Percentiles rank a stretch among this genome's conserved stretches.
phyloP scores from a whole-genome alignment of 2,329 filamentous ascomycete species.

The Tympanopsis confertula region DNA sequence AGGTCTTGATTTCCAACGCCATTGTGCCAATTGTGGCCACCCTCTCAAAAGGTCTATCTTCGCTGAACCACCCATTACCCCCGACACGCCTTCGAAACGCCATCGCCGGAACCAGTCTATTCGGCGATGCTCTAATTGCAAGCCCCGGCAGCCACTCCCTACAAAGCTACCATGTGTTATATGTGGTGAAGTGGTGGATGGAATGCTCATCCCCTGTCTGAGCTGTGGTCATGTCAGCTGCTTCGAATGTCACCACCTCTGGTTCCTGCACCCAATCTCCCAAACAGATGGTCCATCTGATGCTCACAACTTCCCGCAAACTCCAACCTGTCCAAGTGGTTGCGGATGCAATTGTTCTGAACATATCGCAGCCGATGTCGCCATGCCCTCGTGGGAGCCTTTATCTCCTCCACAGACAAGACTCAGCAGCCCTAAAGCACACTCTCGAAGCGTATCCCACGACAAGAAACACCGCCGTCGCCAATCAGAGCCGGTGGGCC shows the following conservation, averaged over 20 bases:
- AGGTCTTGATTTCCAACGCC: neutral
- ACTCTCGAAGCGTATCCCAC: neutral
- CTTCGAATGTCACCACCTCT: slow-evolving; percentile 26
- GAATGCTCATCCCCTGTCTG: slow-evolving; percentile 30
- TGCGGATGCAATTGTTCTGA: slow-evolving; percentile 32
- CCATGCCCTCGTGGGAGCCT: slow-evolving; percentile 8
- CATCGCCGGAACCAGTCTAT: slow-evolving; percentile 6
- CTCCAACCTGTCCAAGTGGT: slow-evolving; percentile 26
- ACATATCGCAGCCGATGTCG: slow-evolving; percentile 17
- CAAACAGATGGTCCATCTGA: slow-evolving; percentile 2
- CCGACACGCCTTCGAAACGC: slow-evolving; percentile 7
- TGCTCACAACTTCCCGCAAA: too few species aligned
- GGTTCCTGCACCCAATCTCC: slow-evolving; percentile 17
- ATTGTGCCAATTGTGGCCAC: slow-evolving; percentile 23
- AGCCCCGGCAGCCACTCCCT: slow-evolving; percentile 14
- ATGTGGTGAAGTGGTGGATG: slow-evolving; percentile 25
- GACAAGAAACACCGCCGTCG: neutral
- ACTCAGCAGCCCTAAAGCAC: neutral
- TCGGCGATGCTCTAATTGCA: slow-evolving; percentile 3
- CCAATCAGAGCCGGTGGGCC: neutral
- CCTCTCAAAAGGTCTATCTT: slow-evolving; percentile 22
- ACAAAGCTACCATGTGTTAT: slow-evolving; percentile 24
- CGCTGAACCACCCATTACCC: slow-evolving; percentile 7
- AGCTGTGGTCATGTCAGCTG: slow-evolving; percentile 33
- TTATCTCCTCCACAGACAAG: too few species aligned